Evolutionary conservation across 2,329 filamentous ascomycete species (phyloP), one percentile per base, ranked within the genome.

Genomic region (Cercospora brassicicola): DNA sequence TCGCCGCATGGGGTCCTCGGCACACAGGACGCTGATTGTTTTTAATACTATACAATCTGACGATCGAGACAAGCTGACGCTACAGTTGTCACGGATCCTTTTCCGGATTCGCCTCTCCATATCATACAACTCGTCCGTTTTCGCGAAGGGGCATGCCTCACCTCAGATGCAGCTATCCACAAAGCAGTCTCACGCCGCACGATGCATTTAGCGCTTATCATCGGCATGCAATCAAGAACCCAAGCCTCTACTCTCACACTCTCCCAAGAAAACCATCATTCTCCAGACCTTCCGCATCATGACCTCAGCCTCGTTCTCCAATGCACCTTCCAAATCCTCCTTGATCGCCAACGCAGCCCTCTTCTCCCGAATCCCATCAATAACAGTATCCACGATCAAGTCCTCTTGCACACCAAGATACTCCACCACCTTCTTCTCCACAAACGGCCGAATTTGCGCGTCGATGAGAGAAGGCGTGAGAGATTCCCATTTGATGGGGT

Each of bases 371-470:
- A 99, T 83, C 80, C 96, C 93, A 75, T 93, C 91, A 77, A 97
- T 90, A 45, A 98, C 93, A 53, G 95, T 90, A 77, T 97, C 94
- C 33, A 99, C 93, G 59, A 99, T 84, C 82, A 97, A 90, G 81
- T 98, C 92, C 79, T 99, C 95, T 81, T 98, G 93, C 67, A 99
- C 91, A 68, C 96, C 96, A 59, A 99, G 86, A 75, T 95, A 96
- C 80, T 99, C 95, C 69, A 99, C 90, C 73, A 98, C 92, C 86
- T 98, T 99, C 87, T 96, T 96, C 84, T 97, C 93, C 66, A 98
- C 92, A 82, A 97, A 99, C 31, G 94, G 94, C 76, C 91, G 89
- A 73, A 99, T 88, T 78, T 97, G 94, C 71, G 96, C 91, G 69
- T 88, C 87, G 68, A 98, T 88, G 51, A 95, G 86, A 15, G 86